phyloP scores from a whole-genome alignment of 192 early-diverging fungal genomes.

The Umbelopsis ramanniana region DNA sequence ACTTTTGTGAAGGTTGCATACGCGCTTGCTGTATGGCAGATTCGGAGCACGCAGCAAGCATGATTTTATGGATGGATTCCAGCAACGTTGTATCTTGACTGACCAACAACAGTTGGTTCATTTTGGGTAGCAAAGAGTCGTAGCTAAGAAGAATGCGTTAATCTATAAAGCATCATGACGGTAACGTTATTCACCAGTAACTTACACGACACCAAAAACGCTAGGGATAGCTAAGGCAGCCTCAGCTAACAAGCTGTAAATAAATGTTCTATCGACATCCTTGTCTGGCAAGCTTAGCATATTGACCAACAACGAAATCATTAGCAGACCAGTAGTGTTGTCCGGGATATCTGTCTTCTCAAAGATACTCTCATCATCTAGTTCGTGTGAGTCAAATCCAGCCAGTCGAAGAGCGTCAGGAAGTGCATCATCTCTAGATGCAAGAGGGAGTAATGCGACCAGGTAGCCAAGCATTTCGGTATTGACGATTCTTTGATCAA shows the following conservation, averaged over 20 bases:
- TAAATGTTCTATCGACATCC: conserved; percentile 68
- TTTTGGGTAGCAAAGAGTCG: conserved; percentile 67
- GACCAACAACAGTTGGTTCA: conserved; percentile 65
- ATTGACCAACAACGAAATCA: conserved; percentile 63
- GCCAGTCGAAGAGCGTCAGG: conserved; percentile 54
- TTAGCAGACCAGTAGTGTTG: conserved; percentile 61
- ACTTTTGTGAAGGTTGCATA: conserved; percentile 40
- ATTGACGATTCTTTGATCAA: conserved; percentile 42
- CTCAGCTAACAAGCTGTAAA: conserved; percentile 77
- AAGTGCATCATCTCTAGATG: conserved; percentile 71
- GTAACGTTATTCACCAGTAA: conserved; percentile 26
- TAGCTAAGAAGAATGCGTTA: conserved; percentile 47
- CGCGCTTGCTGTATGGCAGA: conserved; percentile 36
- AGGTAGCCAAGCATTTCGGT: conserved; percentile 72
- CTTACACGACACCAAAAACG: conserved; percentile 75
- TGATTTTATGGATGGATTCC: conserved; percentile 67
- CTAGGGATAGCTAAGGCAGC: conserved; percentile 67
- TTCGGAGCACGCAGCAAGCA: conserved; percentile 54
- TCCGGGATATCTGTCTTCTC: conserved; percentile 61
- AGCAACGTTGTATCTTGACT: conserved; percentile 64
- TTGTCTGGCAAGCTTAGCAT: conserved; percentile 73
- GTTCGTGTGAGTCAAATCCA: conserved; percentile 49
- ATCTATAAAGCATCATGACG: background rate
- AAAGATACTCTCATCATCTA: conserved; percentile 63
- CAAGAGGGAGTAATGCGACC: conserved; percentile 76